Percentiles rank a stretch among this genome's conserved stretches.
phyloP scores from a whole-genome alignment of 2,329 filamentous ascomycete genomes.

The Ciborinia camelliae region DNA sequence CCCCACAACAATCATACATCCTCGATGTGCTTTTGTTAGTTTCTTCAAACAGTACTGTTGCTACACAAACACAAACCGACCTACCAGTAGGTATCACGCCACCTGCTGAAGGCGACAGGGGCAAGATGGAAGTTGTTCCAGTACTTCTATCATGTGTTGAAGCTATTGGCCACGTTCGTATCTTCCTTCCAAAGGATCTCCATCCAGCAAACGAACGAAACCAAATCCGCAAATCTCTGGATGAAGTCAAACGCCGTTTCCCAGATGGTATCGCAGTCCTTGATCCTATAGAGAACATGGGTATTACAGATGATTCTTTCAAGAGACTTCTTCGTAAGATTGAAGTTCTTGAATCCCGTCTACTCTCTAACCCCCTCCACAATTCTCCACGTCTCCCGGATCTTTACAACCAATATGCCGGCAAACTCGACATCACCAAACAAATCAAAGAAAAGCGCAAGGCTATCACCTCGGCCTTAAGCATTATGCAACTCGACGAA shows the following conservation, averaged over 20 bases:
- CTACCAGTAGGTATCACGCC: constrained; percentile 61
- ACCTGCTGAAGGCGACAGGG: constrained; percentile 58
- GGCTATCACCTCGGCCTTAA: constrained; percentile 78
- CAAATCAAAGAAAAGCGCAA: constrained; percentile 88
- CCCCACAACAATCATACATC: constrained; percentile 73
- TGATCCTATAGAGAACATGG: constrained; percentile 95
- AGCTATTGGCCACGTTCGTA: constrained; percentile 75
- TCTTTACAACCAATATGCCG: constrained; percentile 82
- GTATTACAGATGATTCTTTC: constrained; percentile 86
- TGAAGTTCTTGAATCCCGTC: constrained; percentile 86
- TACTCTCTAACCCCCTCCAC: constrained; percentile 87
- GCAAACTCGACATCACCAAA: constrained; percentile 70
- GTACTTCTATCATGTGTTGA: constrained; percentile 83
- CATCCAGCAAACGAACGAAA: constrained; percentile 66
- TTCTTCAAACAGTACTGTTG: constrained; percentile 50
- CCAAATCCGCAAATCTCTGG: constrained; percentile 62
- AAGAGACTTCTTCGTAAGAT: constrained; percentile 94
- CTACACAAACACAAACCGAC: constrained; percentile 59
- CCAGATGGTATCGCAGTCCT: constrained; percentile 86
- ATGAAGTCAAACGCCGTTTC: constrained; percentile 82
- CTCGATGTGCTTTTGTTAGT: constrained; percentile 76
- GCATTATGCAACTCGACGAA: constrained; percentile 90
- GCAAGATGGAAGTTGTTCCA: constrained; percentile 78
- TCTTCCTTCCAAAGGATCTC: constrained; percentile 79
- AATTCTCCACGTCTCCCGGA: constrained; percentile 80